A percentile compares a stretch with the other conserved stretches of the same genome.
These are phyloP conservation scores for Chamaenerion angustifolium DNA, from an alignment of 345 rosid genomes.

Conservation along the genomic window DNA sequence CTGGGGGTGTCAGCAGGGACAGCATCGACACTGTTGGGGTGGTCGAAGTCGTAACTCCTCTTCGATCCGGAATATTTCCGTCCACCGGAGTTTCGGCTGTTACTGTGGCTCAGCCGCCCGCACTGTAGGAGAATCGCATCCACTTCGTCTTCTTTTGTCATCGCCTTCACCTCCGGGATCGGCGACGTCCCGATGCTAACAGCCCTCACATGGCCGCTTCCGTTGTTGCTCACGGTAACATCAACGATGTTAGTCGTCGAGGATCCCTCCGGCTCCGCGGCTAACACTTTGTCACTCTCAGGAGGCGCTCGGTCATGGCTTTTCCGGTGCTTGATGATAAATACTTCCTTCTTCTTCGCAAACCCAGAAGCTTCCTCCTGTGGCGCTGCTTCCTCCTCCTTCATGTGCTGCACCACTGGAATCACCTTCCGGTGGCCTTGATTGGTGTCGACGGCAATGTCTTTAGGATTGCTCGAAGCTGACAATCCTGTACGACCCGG, in stretches of 20 bases:
- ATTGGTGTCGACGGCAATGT: slow-evolving; percentile 3
- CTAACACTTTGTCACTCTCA: slow-evolving; percentile 13
- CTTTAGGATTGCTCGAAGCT: slow-evolving; percentile 8
- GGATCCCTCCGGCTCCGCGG: not conserved
- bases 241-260: slow-evolving; percentile 2
- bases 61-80: slow-evolving; percentile 74
- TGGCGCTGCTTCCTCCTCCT: slow-evolving; percentile 3
- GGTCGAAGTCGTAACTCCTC: slow-evolving; percentile 76
- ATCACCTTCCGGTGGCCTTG: not conserved
- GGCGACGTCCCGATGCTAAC: not conserved
- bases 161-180: slow-evolving; percentile 23
- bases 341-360: slow-evolving; percentile 41
- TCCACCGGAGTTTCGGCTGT: slow-evolving; percentile 9
- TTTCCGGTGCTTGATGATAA: slow-evolving; percentile 67
- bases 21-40: slow-evolving; percentile 14
- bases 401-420: not conserved
- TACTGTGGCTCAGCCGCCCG: slow-evolving; percentile 73
- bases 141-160: slow-evolving; percentile 67
- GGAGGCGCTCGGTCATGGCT: slow-evolving; percentile 53
- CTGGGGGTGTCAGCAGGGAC: no score
- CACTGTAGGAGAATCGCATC: slow-evolving; percentile 91
- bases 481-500: slow-evolving; percentile 4
- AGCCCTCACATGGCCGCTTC: slow-evolving; percentile 9
- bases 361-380: slow-evolving; percentile 15
- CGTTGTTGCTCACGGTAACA: no score